Base-by-base conservation (phyloP, 129 eudicot species). In the Ambrosia trifida region DNA sequence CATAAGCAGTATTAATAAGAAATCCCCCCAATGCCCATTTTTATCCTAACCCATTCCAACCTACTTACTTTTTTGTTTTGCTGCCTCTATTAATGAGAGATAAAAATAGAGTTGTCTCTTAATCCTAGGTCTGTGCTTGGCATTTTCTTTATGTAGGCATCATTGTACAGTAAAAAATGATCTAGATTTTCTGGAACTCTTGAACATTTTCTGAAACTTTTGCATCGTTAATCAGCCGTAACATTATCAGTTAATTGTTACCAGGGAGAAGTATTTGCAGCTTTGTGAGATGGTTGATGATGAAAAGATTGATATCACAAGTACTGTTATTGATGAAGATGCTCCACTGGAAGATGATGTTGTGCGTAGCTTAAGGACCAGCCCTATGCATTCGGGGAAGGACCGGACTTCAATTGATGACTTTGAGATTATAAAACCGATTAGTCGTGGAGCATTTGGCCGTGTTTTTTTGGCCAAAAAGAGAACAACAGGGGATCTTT, bases 401-500 rank as follows among this genome's bases (percentile, higher is more conserved):
- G 98, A 92, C 64, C 90, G 98, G 3, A 92, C 98, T 59, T 92
- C 98, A 4, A 92, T 92, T 64, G 98, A 92, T 51, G 95, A 89
- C 81, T 92, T 92, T 59, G 98, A 92, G 80, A 92, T 92, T 68
- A 92, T 92, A 24, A 92, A 92, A 80, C 98, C 98, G 36, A 92
- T 92, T 18, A 92, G 98, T 72, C 98, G 98, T 76, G 98, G 98
- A 36, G 98, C 98, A 7, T 92, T 92, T 75, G 98, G 98, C 5
- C 87, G 98, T 36, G 98, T 92, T 11, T 92, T 92, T 57, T 76
- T 92, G 79, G 98, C 98, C 5, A 92, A 89, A 80, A 92, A 92
- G 81, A 85, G 96, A 87, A 89, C 96, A 36, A 92, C 98, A 0
- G 98, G 98, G 49, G 98, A 92, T 81, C 84, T 92, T 66, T 92